Percentiles rank a stretch among this genome's conserved stretches.
Conservation (phyloP, 495 filamentous ascomycete species). For the Chaetomidium leptoderma region DNA sequence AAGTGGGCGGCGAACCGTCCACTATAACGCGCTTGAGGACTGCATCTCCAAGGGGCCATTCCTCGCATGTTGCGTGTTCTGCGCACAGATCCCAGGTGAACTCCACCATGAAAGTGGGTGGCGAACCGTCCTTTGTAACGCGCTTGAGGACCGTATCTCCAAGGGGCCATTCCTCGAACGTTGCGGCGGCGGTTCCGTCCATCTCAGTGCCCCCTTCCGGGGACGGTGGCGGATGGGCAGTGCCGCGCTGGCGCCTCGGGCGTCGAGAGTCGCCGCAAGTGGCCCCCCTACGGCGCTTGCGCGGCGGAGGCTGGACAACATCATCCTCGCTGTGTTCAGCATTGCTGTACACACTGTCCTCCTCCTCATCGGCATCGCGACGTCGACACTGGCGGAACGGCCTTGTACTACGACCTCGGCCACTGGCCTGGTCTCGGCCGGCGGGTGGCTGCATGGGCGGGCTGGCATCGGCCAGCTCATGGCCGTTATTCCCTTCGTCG, state of each 20-base stretch:
- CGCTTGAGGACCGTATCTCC: conserved; percentile 8
- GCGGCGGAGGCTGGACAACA: not conserved
- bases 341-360: conserved; percentile 1
- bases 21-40: conserved; percentile 10
- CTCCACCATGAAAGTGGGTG: conserved; percentile 7
- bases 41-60: conserved; percentile 9
- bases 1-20: conserved; percentile 8
- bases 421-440: conserved; percentile 11
- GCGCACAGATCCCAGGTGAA: conserved; percentile 4
- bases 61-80: conserved; percentile 6
- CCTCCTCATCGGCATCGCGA: conserved; percentile 10
- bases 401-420: not conserved
- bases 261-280: not conserved
- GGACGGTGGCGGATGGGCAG: not conserved
- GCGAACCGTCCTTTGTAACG: conserved; percentile 7
- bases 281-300: not conserved
- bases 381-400: conserved; percentile 4
- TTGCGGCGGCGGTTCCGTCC: not conserved
- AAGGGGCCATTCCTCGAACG: conserved; percentile 4
- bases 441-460: conserved; percentile 17
- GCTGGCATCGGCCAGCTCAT: conserved; percentile 8
- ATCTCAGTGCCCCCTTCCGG: not conserved
- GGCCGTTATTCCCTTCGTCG: conserved; percentile 8
- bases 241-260: not conserved
- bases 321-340: conserved; percentile 2